phyloP scores from a whole-genome alignment of 352 stramenopile species.

The Phytophthora idaei region DNA sequence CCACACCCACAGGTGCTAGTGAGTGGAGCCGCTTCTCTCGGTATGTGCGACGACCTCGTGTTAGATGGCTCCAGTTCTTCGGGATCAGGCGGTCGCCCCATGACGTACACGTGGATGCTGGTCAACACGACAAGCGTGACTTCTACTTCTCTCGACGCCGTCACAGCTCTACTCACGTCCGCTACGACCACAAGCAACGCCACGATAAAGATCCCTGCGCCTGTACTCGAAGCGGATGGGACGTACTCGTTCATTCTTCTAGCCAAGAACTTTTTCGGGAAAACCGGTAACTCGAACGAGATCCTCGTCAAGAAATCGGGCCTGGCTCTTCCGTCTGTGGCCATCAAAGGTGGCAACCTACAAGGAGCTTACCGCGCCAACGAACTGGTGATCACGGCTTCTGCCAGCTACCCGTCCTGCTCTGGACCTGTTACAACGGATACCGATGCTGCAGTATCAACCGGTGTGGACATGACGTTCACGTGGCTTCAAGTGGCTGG shows the following conservation, averaged over 20 bases:
- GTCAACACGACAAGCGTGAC: slow-evolving; percentile 24
- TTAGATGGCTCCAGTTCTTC: slow-evolving; percentile 60
- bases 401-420: slow-evolving; percentile 53
- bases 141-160: slow-evolving; percentile 17
- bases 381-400: slow-evolving; percentile 49
- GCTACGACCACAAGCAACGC: slow-evolving; percentile 41
- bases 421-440: slow-evolving; percentile 25
- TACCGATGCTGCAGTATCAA: slow-evolving; percentile 13
- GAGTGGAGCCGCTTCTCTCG: slow-evolving; percentile 52
- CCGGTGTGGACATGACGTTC: slow-evolving; percentile 56
- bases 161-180: slow-evolving; percentile 36
- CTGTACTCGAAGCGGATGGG: slow-evolving; percentile 44
- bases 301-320: slow-evolving; percentile 54
- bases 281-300: slow-evolving; percentile 44
- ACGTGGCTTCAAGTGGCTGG: slow-evolving; percentile 56
- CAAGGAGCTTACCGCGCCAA: slow-evolving; percentile 48
- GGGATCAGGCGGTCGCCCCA: slow-evolving; percentile 57
- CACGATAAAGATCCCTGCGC: slow-evolving; percentile 39
- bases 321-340: slow-evolving; percentile 58
- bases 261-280: slow-evolving; percentile 59
- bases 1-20: slow-evolving; percentile 51
- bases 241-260: slow-evolving; percentile 54
- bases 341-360: slow-evolving; percentile 49
- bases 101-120: slow-evolving; percentile 63
- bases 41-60: slow-evolving; percentile 63